Evolutionary conservation across 2,329 filamentous ascomycete genomes (phyloP), one percentile per base, ranked within the genome.

Genomic region (Westerdykella ornata): DNA sequence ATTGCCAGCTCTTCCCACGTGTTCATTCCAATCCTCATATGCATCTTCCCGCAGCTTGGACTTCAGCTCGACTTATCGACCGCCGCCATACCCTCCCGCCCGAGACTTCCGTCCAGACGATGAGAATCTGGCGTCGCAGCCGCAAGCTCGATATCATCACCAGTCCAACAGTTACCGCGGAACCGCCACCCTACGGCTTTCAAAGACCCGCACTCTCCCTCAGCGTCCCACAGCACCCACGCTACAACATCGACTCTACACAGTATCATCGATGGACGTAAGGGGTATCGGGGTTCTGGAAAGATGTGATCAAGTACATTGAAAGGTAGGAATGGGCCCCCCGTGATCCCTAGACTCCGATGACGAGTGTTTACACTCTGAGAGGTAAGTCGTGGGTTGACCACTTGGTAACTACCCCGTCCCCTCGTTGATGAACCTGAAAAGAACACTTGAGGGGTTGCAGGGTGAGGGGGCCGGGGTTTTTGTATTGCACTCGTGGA

Each of bases 111-210:
- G 17, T 37, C 36, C 20, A 30, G 36, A 38, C 36, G 30, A 38
- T 19, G 36, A 31, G 37, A 39, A 22, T 39, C 37, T 31, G 20
- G 28, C 18, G 29, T 9, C 37, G 9, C 37, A 39, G 37, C 29
- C 37, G 20, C 37, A 39, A 39, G 37, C 37, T 39, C 26, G 37
- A 39, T 39, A 39, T 39, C 37, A 39, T 39, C 26, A 39, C 29
- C 15, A 39, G 29, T 39, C 37, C 29, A 39, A 39, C 26, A 32
- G 37, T 37, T 37, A 39, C 37, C 37, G 22, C 3, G 37, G 26
- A 39, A 32, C 17, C 22, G 4, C 4, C 37, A 29, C 29, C 22
- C 18, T 22, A 39, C 37, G 18, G 20, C 29, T 17, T 32, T 26
- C 20, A 39, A 39, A 20, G 29, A 19, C 37, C 37, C 28, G 29